Base-by-base conservation (phyloP, 768 basidiomycete genomes). In the Fomitopsis pulvina region DNA sequence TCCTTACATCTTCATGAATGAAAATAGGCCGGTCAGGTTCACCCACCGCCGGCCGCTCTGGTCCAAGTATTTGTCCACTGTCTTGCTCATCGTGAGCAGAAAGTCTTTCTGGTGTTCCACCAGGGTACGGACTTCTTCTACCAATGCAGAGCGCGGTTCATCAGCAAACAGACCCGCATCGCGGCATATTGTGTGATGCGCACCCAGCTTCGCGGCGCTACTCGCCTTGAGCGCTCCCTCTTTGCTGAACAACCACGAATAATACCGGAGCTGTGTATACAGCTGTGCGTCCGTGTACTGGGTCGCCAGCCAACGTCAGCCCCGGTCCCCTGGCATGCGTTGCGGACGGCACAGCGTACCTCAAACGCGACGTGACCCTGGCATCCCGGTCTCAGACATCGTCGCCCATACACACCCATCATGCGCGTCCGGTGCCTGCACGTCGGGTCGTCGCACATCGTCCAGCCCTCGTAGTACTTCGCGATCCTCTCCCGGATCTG, bases 41-140 rank as follows among this genome's bases (percentile, higher is more conserved):
- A 99, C 90, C 85, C 90, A 98, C 51, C 91, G 78, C 55, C 94
- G 75, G 30, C 90, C 94, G 66, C 85, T 92, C 62, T 83, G 80
- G 53, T 89, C 75, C n/a, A 97, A 74, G 62, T 96, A 90, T 61
- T 80, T 84, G 50, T 88, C 74, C 0, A 89, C 84, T 16, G 81
- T 80, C 0, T 59, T 64, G 0, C 66, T 64, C 68, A 97, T 75
- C 4, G 63, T 60, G 2, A 64, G 52, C 20, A 97, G 70, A 20
- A 83, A 71, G 0, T 52, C 62, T 5, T 57, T 48, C 60, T 94
- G 87, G 26, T 71, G 69, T 0, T 51, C 58, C 2, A 74, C 69
- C 18, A 90, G 66, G 1, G 72, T 73, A 0, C 45, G 47, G 4
- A 92, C 69, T 41, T 78, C 76, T 4, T 83, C 90, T 88, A n/a